Conservation (phyloP, 768 basidiomycete species). For the Suillus alpinus region DNA sequence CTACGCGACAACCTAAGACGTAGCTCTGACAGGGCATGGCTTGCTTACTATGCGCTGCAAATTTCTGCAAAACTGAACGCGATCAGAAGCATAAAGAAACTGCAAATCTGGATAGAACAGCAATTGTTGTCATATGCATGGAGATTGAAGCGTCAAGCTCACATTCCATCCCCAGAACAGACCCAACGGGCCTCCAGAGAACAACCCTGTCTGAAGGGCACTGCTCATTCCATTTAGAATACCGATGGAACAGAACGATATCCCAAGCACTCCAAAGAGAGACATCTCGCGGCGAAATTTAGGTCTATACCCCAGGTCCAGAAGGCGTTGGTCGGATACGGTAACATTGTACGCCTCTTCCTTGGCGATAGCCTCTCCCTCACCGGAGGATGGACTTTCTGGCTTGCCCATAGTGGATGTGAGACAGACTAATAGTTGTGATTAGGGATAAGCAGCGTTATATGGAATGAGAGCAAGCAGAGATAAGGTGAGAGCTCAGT, state of each 20-base stretch:
- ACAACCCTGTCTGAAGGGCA: constrained; percentile 57
- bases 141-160: constrained; percentile 12
- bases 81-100: constrained; percentile 56
- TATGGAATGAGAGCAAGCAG: background rate
- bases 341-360: constrained; percentile 12
- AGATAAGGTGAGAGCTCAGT: constrained; percentile 34
- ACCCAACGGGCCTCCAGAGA: constrained; percentile 56
- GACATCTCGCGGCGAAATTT: constrained; percentile 62
- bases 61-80: constrained; percentile 56
- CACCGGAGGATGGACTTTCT: constrained; percentile 8
- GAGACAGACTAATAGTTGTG: too few species aligned
- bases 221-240: constrained; percentile 61
- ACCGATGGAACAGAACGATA: constrained; percentile 60
- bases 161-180: constrained; percentile 67
- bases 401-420: background rate
- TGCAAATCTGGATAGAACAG: constrained; percentile 41
- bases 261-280: constrained; percentile 54
- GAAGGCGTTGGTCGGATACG: constrained; percentile 40
- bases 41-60: constrained; percentile 53
- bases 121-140: background rate
- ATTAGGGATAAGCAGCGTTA: background rate
- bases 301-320: constrained; percentile 52
- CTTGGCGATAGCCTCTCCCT: constrained; percentile 12
- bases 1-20: constrained; percentile 22
- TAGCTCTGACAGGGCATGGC: background rate